These are phyloP conservation scores for Allomyces macrogynus DNA, from an alignment of 192 early-diverging fungal species.

Conservation along the genomic window DNA sequence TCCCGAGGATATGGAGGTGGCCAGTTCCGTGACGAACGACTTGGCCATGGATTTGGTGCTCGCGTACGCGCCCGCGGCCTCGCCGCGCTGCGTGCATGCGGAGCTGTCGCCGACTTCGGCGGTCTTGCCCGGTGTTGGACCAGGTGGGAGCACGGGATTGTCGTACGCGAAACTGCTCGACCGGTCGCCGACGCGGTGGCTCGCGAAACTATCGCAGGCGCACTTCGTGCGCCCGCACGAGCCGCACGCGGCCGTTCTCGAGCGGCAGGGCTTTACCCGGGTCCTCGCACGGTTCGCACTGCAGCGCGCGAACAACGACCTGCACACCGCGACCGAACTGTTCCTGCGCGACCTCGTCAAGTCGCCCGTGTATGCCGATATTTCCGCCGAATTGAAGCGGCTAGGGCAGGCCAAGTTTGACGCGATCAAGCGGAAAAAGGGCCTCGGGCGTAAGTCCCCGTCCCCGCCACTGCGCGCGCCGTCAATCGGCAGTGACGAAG, in stretches of 20 bases:
- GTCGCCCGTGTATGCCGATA: neutral
- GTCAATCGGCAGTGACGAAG: too few species aligned
- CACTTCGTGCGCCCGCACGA: neutral
- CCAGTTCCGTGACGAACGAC: too few species aligned
- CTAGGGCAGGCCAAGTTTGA: too few species aligned
- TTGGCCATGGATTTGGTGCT: too few species aligned
- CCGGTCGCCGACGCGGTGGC: neutral
- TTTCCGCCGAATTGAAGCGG: neutral
- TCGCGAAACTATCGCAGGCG: neutral
- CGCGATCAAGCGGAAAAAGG: too few species aligned
- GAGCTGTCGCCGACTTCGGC: too few species aligned
- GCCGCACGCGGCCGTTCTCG: neutral
- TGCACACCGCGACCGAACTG: constrained; percentile 12
- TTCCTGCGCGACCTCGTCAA: constrained; percentile 1
- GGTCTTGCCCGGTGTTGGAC: too few species aligned
- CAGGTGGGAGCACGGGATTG: too few species aligned
- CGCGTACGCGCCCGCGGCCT: too few species aligned
- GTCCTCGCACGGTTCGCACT: constrained; percentile 13
- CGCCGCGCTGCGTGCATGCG: too few species aligned
- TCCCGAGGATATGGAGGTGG: neutral
- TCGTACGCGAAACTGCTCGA: neutral
- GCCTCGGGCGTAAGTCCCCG: too few species aligned
- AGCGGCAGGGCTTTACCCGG: neutral
- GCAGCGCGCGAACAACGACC: constrained; percentile 24
- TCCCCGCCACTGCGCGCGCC: too few species aligned